Evolutionary conservation across 805 yeast species (phyloP).

Genomic region (Metschnikowia drakensbergensis): DNA sequence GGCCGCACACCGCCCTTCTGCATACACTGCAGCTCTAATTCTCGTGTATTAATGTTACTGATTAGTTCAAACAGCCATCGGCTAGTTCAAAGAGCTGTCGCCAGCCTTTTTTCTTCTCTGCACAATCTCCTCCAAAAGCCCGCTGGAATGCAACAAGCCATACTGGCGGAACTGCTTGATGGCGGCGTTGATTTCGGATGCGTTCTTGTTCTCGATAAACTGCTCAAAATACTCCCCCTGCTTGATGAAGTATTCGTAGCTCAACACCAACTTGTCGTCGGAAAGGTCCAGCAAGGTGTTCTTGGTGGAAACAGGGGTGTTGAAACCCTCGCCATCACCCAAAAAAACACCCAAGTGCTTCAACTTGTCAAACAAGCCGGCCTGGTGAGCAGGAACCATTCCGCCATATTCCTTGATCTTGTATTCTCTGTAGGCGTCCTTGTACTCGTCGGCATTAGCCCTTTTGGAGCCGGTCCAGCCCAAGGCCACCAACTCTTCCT

Average conservation of each 20-base stretch:
- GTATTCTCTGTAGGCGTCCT: constrained; percentile 60
- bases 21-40: no score
- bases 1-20: no score
- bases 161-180: constrained; percentile 64
- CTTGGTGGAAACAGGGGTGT: constrained; percentile 48
- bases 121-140: constrained; percentile 36
- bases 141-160: constrained; percentile 56
- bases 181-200: constrained; percentile 35
- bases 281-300: constrained; percentile 35
- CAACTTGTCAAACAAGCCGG: constrained; percentile 62
- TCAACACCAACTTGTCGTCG: constrained; percentile 45
- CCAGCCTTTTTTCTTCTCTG: constrained; percentile 36
- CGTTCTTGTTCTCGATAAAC: constrained; percentile 34
- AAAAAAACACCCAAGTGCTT: constrained; percentile 58
- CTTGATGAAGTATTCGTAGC: constrained; percentile 52
- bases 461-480: constrained; percentile 97
- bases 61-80: neutral
- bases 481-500: constrained; percentile 55
- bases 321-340: constrained; percentile 80
- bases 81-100: constrained; percentile 14
- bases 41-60: no score
- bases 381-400: constrained; percentile 67
- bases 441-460: constrained; percentile 66
- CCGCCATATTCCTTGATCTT: constrained; percentile 69
- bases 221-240: constrained; percentile 48